These are phyloP conservation scores for Colletotrichum destructivum DNA, from an alignment of 2,329 filamentous ascomycete species.

Conservation along the genomic window DNA sequence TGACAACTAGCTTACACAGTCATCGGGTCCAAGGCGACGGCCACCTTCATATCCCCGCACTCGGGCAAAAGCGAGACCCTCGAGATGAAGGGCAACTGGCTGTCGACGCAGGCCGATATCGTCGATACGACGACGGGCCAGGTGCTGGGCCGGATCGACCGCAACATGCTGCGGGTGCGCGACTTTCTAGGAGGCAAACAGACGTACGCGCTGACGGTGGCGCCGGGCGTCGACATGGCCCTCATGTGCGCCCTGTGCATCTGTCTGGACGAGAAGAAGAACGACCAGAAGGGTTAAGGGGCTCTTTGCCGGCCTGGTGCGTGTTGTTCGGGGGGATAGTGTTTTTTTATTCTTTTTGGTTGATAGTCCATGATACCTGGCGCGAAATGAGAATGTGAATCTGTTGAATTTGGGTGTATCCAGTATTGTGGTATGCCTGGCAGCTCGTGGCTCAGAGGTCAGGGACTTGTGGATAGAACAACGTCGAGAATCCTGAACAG, in stretches of 20 bases:
- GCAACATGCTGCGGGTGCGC: slow-evolving; percentile 70
- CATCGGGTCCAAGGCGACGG: slow-evolving; percentile 67
- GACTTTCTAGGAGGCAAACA: slow-evolving; percentile 74
- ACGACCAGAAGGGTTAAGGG: slow-evolving; percentile 45
- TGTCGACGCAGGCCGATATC: slow-evolving; percentile 72
- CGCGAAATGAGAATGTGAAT: background rate
- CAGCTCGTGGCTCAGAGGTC: too few relatives aligned
- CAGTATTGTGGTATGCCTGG: too few relatives aligned
- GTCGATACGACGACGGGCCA: slow-evolving; percentile 64
- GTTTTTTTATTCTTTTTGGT: too few relatives aligned
- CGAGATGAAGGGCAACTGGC: slow-evolving; percentile 74
- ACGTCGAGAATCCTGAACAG: too few relatives aligned
- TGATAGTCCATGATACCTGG: background rate
- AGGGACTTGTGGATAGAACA: too few relatives aligned
- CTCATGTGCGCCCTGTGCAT: slow-evolving; percentile 78
- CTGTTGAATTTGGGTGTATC: background rate
- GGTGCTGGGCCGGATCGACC: slow-evolving; percentile 71
- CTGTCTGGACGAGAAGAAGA: slow-evolving; percentile 76
- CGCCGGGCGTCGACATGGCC: slow-evolving; percentile 76
- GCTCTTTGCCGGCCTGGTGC: background rate
- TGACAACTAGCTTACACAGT: slow-evolving; percentile 54
- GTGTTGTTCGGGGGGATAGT: too few relatives aligned
- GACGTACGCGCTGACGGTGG: slow-evolving; percentile 75
- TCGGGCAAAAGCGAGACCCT: slow-evolving; percentile 62
- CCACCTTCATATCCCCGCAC: slow-evolving; percentile 67